phyloP scores from a whole-genome alignment of 2,329 filamentous ascomycete species.

The Hypomyces rosellus region DNA sequence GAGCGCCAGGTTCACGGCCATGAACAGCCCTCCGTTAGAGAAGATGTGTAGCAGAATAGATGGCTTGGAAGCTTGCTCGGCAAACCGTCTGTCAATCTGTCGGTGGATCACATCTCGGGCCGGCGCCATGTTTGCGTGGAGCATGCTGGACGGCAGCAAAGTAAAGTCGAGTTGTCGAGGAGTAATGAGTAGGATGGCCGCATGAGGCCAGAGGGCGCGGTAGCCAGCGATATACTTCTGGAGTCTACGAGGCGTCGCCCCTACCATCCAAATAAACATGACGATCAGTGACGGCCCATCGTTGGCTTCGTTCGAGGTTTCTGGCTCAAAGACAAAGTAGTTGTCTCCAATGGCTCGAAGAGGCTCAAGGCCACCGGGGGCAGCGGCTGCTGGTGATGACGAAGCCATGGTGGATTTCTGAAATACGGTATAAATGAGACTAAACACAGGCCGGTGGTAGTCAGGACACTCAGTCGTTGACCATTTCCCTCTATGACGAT shows the following conservation, averaged over 20 bases:
- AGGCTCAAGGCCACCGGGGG: neutral
- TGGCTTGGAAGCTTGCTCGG: neutral
- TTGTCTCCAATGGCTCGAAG: neutral
- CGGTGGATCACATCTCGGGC: constrained; percentile 2
- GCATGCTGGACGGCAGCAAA: neutral
- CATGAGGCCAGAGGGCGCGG: constrained; percentile 1
- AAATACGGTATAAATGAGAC: no score
- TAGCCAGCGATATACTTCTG: constrained; percentile 2
- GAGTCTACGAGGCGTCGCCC: neutral
- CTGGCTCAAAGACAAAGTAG: neutral
- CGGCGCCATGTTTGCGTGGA: neutral
- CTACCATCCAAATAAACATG: constrained; percentile 1
- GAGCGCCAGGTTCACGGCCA: neutral
- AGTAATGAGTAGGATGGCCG: constrained; percentile 1
- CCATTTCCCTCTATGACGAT: no score
- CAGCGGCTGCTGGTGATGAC: neutral
- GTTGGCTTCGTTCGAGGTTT: neutral
- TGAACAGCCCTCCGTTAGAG: constrained; percentile 8
- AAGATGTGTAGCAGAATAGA: constrained; percentile 3
- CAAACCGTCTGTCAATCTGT: neutral
- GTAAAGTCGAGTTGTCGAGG: neutral
- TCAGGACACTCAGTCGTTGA: no score
- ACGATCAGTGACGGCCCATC: constrained; percentile 1
- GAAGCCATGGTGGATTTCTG: no score
- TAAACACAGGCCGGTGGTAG: no score